Evolutionary conservation across 1,284 basidiomycete genomes (phyloP), one percentile per base, ranked within the genome.

Genomic region (Sporisorium exsertum): DNA sequence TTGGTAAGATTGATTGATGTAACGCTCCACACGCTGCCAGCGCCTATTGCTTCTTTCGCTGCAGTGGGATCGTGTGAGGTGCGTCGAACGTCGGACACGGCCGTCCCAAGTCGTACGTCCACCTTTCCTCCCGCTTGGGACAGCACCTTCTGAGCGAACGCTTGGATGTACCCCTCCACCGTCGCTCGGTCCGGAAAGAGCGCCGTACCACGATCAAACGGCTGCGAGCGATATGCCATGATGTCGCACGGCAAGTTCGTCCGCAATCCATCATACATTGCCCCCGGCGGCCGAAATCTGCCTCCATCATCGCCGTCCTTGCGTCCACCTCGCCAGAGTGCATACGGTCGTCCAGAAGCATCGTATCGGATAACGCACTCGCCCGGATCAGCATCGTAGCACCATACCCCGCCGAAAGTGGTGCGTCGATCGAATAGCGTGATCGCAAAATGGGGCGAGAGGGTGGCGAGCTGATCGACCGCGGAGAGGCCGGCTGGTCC

Each of bases 401-500:
- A 43, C 82, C 83, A 81, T 5, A 84, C 60, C 0, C 83, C 83
- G 3, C 75, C 73, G 18, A 72, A 47, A 0, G 55, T 24, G 1
- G 27, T 2, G 2, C 80, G 64, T 1, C 78, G 67, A 22, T 84
- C 83, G 40, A 79, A 84, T 2, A 84, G 52, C 3, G 66, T 63
- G 0, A 74, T n/a, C 27, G 42, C 22, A 26, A 10, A 35, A 22
- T n/a, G 40, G 1, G 49, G 5, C 18, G 26, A 32, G 33, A 62
- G 50, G 67, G 70, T 79, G 7, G 86, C 71, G 2, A 86, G 66
- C 60, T 88, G 86, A 49, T 86, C 83, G 8, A 86, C 80, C 26
- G 86, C 85, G 0, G 85, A 81, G 13, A 89, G 77, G 0, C 87
- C 87, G 0, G 85, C 77, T 18, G 86, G 81, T 15, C 88, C 87